phyloP scores from a whole-genome alignment of 306 rosid species.

The Cicer pinnatifidum region DNA sequence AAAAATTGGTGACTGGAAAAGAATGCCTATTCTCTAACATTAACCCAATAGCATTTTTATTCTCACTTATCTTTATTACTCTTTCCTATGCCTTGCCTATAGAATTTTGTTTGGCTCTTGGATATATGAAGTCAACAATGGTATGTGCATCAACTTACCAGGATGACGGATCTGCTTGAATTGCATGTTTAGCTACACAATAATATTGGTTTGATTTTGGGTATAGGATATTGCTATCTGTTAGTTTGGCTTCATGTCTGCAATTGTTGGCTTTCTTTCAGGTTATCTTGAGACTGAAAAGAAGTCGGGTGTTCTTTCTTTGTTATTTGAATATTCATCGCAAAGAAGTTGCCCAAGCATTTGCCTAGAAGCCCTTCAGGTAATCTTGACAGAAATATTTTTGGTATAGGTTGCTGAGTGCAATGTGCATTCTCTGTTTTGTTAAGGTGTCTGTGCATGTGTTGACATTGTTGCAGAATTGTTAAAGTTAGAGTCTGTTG shows the following conservation, averaged over 20 bases:
- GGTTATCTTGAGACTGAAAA: conserved; percentile 56
- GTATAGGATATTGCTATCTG: background rate
- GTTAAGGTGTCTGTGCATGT: conserved; percentile 11
- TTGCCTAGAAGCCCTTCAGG: conserved; percentile 98
- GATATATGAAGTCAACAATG: background rate
- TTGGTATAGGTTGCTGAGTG: conserved; percentile 25
- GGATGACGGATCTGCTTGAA: background rate
- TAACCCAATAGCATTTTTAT: background rate
- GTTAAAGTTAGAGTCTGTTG: conserved; percentile 3
- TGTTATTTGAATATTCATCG: conserved; percentile 64
- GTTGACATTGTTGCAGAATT: conserved; percentile 1
- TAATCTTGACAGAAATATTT: conserved; percentile 44
- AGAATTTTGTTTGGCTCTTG: conserved; percentile 13
- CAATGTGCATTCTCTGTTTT: conserved; percentile 22
- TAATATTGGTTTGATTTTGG: conserved; percentile 16
- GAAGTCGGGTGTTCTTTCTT: conserved; percentile 65
- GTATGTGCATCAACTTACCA: background rate
- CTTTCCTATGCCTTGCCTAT: background rate
- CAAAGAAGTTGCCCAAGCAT: conserved; percentile 61
- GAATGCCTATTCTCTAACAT: background rate
- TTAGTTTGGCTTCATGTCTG: conserved; percentile 33
- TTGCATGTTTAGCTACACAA: conserved; percentile 1
- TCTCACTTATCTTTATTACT: background rate
- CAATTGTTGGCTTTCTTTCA: conserved; percentile 45
- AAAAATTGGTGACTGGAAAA: background rate